A percentile compares a stretch with the other conserved stretches of the same genome.
Conservation (phyloP, 805 yeast genomes). For the Kazachstania taianensis region DNA sequence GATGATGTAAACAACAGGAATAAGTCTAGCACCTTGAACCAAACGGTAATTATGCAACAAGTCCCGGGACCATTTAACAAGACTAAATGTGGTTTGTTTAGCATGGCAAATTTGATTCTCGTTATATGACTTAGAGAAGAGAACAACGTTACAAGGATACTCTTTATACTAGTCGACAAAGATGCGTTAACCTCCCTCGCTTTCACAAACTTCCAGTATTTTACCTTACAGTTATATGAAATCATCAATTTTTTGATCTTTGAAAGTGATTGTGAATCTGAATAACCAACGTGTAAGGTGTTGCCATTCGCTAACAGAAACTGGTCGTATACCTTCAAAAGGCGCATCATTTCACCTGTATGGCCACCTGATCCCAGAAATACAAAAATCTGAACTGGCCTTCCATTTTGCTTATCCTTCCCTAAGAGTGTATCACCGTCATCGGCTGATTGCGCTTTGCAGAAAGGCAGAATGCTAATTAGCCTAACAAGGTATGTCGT, state of each 20-base stretch:
- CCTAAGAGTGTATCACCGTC: background rate
- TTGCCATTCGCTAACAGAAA: conserved; percentile 39
- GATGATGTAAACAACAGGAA: conserved; percentile 27
- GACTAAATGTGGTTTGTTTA: conserved; percentile 19
- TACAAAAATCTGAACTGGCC: conserved; percentile 36
- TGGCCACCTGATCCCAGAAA: conserved; percentile 96
- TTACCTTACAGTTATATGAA: conserved; percentile 7
- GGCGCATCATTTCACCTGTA: conserved; percentile 87
- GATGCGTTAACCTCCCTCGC: conserved; percentile 34
- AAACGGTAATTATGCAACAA: conserved; percentile 24
- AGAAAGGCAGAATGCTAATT: conserved; percentile 15
- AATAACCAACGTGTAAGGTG: conserved; percentile 29
- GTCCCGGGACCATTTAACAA: conserved; percentile 34
- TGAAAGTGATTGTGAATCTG: conserved; percentile 30
- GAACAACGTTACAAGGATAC: conserved; percentile 28
- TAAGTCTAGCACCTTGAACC: conserved; percentile 22
- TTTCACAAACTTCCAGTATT: conserved; percentile 21
- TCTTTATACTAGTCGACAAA: conserved; percentile 21
- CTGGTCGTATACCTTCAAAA: conserved; percentile 35
- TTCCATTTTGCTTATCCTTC: background rate
- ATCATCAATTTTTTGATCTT: conserved; percentile 27
- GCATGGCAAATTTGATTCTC: conserved; percentile 12
- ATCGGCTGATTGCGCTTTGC: background rate
- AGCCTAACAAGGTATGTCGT: conserved; percentile 10
- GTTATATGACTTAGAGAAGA: conserved; percentile 15